Evolutionary conservation across 805 yeast genomes (phyloP), one percentile per base, ranked within the genome.

Genomic region (Candida hispaniensis): DNA sequence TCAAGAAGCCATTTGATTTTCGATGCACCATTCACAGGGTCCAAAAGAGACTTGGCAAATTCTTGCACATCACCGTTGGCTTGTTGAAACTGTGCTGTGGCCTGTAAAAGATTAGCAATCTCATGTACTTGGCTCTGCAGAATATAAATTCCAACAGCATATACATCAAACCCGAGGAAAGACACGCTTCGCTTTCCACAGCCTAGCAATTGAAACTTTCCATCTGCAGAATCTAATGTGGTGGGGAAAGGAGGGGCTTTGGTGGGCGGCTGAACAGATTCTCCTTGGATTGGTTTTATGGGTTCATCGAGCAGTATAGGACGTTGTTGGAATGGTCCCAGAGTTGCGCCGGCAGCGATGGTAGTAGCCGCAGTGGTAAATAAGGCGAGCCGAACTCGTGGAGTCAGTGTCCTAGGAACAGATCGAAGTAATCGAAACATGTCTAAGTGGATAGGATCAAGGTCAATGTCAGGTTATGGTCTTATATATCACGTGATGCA

Each of bases 121-220:
- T 36, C 39, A 11, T 23, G 20, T 13, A 42, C 25, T 48, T 83
- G 94, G 0, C 68, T 65, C 5, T 63, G 53, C 5, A 83, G 77
- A 24, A 81, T 62, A 52, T 88, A 88, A 6, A 91, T 59, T 0
- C 94, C 97, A 22, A 81, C 63, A 0, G 82, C 93, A 52, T 88
- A 88, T 1, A 91, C 95, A 47, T 75, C 82, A 61, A 91, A 73
- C 15, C 68, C 66, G 25, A 86, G 47, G 49, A 91, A 80, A 0
- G 96, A 80, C 12, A 88, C 95, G 0, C 79, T 61, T 50, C 97
- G 66, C 2, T 75, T 70, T 1, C 98, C 97, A 39, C 71, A 67
- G 0, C 94, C 97, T 3, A 91, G 48, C 18, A 86, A 54, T 14
- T 67, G 59, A 51, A 64, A 79, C 3, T 60, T 51, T 13, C 40